Base-by-base conservation (phyloP, 805 yeast species). In the Kazachstania psychrophila region DNA sequence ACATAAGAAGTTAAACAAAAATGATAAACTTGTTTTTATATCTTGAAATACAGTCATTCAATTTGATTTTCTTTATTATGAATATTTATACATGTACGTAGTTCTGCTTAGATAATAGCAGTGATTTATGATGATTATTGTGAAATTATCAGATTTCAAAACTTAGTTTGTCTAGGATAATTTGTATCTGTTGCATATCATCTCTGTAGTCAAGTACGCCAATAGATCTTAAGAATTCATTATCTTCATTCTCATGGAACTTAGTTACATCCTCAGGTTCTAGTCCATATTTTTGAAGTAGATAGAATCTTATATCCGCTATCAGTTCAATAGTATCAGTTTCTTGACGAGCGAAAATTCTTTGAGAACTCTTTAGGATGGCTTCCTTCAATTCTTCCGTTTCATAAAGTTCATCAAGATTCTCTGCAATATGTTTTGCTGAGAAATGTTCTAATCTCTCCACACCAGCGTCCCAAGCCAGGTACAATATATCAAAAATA, bases 301-400 rank as follows among this genome's bases (percentile, higher is more conserved):
- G 55, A 44, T 76, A 79, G 54, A 69, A 83, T 44, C 87, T 64
- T 9, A 83, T 77, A 59, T 82, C 94, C 56, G 82, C 94, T 19
- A 83, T 65, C 46, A 83, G 61, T 48, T 83, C 94, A 50, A 83
- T 79, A 1, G 89, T 79, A 59, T 83, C 94, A 0, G 82, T 78
- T 41, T 76, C 84, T 46, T 83, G 77, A 51, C 92, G 68, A 12
- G 54, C 58, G 15, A 68, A 49, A 34, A 83, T 80, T 46, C 84
- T 61, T 12, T 49, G 44, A 0, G 89, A 79, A 51, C 74, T 66
- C 44, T 65, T 67, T 15, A 68, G 53, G 13, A 69, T 51, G 0
- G 60, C 59, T 12, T 52, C 60, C 33, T 56, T 49, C 35, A 74
- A 64, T 29, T 66, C 68, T 1, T 59, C 55, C n/a, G 61, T 61